Evolutionary conservation across 495 filamentous ascomycete species (phyloP), one percentile per base, ranked within the genome.

Genomic region (Trichoderma reesei): DNA sequence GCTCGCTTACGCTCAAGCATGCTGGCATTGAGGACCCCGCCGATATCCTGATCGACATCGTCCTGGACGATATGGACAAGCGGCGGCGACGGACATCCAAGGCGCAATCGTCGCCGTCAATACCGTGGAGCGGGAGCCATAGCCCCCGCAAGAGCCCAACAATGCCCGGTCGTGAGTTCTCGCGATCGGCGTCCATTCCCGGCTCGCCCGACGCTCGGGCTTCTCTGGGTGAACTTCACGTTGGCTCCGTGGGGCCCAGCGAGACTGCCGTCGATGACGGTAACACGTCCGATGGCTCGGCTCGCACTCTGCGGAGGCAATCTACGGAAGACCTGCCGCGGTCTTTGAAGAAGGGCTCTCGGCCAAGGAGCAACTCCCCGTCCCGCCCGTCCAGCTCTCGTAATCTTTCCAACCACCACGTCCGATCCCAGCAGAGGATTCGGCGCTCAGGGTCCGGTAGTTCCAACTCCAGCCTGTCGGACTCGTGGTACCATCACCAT

Each of bases 21-120:
- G 91, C 89, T 34, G 83, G 86, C 67, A 78, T 98, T 41, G 92
- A 97, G 67, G 93, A 98, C 70, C 92, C 90, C 8, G 85, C 86
- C 5, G 94, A 98, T 72, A 79, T 98, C 51, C 77, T 98, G 64
- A 89, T 92, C 61, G 85, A 93, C 63, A 93, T 98, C 68, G 94
- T 98, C 31, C 75, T 98, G 66, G 94, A 98, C 70, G 94, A 98
- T 72, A 92, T 95, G 81, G 91, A 97, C 71, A 91, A 88, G 75
- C 84, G 94, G 54, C 85, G 94, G 18, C 84, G 90, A 60, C 86
- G 94, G 36, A 94, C 92, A 3, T 88, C 91, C 63, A 97, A 96
- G 74, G 79, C 83, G 11, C 90, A 92, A 64, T 80, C 85, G 34
- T 95, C 92, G 3, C 90, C 93, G 39, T 84, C 85, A 18, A 75